Percentiles rank a stretch among this genome's conserved stretches.
Conservation (phyloP, 176 grass and related monocot genomes). For the Cymbopogon citratus region DNA sequence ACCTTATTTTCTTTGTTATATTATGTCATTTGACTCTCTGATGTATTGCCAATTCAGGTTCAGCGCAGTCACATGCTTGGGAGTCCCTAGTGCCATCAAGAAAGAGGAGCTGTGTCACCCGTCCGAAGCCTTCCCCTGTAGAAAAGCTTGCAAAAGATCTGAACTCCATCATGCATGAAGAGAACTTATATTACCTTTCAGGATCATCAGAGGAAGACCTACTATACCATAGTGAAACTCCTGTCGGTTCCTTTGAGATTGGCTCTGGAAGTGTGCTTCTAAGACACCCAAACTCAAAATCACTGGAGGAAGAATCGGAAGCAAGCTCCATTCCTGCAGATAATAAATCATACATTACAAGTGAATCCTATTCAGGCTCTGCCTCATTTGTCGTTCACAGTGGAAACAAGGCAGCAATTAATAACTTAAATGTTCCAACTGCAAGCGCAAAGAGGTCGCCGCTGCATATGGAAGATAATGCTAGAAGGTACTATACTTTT, state of each 20-base stretch:
- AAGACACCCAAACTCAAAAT: conserved; percentile 62
- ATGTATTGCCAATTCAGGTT: conserved; percentile 48
- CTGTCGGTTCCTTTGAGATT: conserved; percentile 69
- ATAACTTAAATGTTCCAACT: conserved; percentile 23
- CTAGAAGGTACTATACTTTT: conserved; percentile 41
- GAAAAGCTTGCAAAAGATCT: conserved; percentile 90
- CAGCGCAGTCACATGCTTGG: conserved; percentile 88
- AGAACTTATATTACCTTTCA: conserved; percentile 50
- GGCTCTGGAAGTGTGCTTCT: conserved; percentile 87
- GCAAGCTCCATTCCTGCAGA: conserved; percentile 80
- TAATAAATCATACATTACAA: conserved; percentile 53
- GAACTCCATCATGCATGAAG: conserved; percentile 71
- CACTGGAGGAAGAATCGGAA: conserved; percentile 83
- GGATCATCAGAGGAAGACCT: conserved; percentile 74
- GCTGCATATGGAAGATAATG: conserved; percentile 25
- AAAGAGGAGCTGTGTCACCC: conserved; percentile 60
- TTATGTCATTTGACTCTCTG: conserved; percentile 12
- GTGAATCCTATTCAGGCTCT: conserved; percentile 51
- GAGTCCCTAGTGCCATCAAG: conserved; percentile 73
- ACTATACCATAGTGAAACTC: conserved; percentile 65
- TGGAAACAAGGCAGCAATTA: conserved; percentile 37
- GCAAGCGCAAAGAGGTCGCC: conserved; percentile 21
- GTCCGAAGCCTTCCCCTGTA: conserved; percentile 52
- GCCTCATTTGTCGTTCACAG: conserved; percentile 37
- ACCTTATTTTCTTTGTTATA: not conserved